Percentiles rank a stretch among this genome's conserved stretches.
Evolutionary conservation across 1,284 basidiomycete genomes (phyloP).

Genomic region (Schizophyllum amplum): DNA sequence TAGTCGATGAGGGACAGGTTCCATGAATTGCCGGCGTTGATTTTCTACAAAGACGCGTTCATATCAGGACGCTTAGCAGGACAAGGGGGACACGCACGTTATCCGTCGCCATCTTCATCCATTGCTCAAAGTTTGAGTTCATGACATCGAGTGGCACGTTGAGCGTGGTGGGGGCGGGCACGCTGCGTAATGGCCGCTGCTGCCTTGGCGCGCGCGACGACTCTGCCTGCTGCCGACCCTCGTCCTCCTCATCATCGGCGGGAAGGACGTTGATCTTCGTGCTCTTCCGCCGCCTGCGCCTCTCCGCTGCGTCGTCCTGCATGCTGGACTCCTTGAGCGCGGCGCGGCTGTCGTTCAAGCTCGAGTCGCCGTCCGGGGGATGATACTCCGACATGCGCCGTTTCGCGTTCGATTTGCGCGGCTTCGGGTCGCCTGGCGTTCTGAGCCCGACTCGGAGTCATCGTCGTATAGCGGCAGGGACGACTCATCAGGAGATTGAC

Average conservation of each 20-base stretch:
- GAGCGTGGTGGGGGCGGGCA: slow-evolving; percentile 51
- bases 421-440: slow-evolving; percentile 38
- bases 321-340: slow-evolving; percentile 56
- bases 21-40: slow-evolving; percentile 98
- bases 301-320: slow-evolving; percentile 77
- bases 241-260: neutral
- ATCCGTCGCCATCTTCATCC: slow-evolving; percentile 99
- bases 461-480: slow-evolving; percentile 25
- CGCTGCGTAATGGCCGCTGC: slow-evolving; percentile 55
- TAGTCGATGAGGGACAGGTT: slow-evolving; percentile 98
- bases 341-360: slow-evolving; percentile 24
- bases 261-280: slow-evolving; percentile 39
- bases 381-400: slow-evolving; percentile 58
- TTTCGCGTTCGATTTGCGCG: slow-evolving; percentile 39
- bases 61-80: slow-evolving; percentile 1
- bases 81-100: slow-evolving; percentile 56
- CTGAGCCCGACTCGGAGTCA: slow-evolving; percentile 35
- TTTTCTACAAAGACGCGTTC: slow-evolving; percentile 65
- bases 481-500: slow-evolving; percentile 9
- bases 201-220: slow-evolving; percentile 38
- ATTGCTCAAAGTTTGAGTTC: slow-evolving; percentile 92
- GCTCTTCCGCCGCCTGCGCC: slow-evolving; percentile 67
- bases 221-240: slow-evolving; percentile 24
- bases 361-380: slow-evolving; percentile 39
- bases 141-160: slow-evolving; percentile 71